Base-by-base conservation (phyloP, 192 early-diverging fungal genomes). In the Phycomyces blakesleeanus region DNA sequence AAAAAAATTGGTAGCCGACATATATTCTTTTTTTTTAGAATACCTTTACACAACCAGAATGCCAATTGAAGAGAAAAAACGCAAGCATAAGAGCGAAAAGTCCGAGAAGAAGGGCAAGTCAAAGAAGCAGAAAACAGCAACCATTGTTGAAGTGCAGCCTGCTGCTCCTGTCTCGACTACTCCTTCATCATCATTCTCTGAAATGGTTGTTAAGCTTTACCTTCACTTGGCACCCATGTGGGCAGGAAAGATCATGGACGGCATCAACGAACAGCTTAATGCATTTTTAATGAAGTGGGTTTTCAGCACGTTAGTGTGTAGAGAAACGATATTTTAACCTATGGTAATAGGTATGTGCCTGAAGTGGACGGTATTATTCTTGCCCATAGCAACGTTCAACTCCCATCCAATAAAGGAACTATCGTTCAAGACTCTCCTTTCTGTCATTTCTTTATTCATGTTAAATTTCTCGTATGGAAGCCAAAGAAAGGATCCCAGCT, bases 321-420 rank as follows among this genome's bases (percentile, higher is more conserved):
- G 57, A 55, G 34, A 59, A 69, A 29, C 20, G 21, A 11, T 44
- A 3, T 18, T 26, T 50, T 65, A 34, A 34, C 29, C 29, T 34
- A 34, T 2, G 2, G 29, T 7, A 34, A 60, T 68, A 92, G 89
- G 69, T 90, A 90, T 76, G 83, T 96, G 51, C 87, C 89, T 16
- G 89, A 93, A 66, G 79, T 96, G 5, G 87, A 90, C 56, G 93
- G 94, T 40, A 87, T 98, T 37, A 85, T 95, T 5, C 69, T 98
- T 6, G 74, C 89, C 0, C 96, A 93, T 73, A 81, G 85, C 1
- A 82, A 93, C 56, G 76, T 93, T 40, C 72, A 84, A 52, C 52
- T 85, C 1, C 68, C 83, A 34, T 72, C 78, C 56, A 67, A 83
- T 20, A 73, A 81, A 3, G 93, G 85, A 52, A 81, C 78, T 2